Percentiles rank a stretch among this genome's conserved stretches.
These are phyloP conservation scores for Erysimum cheiri DNA, from an alignment of 441 rosid species.

Conservation along the genomic window DNA sequence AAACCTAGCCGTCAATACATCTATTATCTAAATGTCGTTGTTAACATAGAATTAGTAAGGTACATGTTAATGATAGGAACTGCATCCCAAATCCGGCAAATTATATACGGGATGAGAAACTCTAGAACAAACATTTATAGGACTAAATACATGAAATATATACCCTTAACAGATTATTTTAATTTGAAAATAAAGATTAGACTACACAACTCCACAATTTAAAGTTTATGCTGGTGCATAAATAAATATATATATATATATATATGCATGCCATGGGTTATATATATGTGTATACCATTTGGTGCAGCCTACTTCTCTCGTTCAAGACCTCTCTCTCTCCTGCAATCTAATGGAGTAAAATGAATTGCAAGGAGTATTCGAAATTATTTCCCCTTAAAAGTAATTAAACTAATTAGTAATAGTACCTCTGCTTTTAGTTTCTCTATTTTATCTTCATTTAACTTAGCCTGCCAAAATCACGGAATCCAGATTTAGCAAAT, in stretches of 20 bases:
- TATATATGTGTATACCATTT: slow-evolving; percentile 3
- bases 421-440: slow-evolving; percentile 32
- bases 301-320: slow-evolving; percentile 23
- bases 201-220: background rate
- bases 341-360: slow-evolving; percentile 15
- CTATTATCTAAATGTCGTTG: background rate
- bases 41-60: background rate
- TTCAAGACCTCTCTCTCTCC: slow-evolving; percentile 26
- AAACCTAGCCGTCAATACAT: background rate
- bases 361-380: background rate
- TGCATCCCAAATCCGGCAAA: background rate
- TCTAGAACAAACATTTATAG: background rate
- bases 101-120: background rate
- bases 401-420: background rate
- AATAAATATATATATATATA: background rate
- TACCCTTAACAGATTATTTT: background rate
- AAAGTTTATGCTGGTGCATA: background rate
- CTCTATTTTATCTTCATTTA: slow-evolving; percentile 19
- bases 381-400: too few species aligned
- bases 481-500: background rate
- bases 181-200: background rate
- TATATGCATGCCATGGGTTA: background rate
- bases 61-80: background rate
- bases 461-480: slow-evolving; percentile 33
- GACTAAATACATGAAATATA: background rate